Conservation (phyloP, 345 rosid genomes). For the Citrus mangshanensis region DNA sequence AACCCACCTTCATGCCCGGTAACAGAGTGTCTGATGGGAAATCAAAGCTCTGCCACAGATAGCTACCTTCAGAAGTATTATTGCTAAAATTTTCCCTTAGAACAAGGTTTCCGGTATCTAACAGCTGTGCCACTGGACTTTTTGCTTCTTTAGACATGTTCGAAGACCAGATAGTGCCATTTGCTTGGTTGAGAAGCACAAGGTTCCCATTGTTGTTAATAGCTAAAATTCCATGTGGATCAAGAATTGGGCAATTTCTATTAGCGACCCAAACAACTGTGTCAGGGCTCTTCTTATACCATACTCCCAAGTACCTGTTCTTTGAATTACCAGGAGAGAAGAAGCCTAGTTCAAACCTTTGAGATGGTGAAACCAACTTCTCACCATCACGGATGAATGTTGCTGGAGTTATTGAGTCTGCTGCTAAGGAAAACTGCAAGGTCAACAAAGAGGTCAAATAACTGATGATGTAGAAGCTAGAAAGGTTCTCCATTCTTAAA, state of each 20-base stretch:
- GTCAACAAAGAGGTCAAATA: too few relatives aligned
- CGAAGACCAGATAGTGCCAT: conserved; percentile 27
- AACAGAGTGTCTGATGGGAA: conserved; percentile 31
- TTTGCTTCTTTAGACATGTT: conserved; percentile 11
- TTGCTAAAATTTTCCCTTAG: conserved; percentile 13
- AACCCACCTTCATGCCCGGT: conserved; percentile 36
- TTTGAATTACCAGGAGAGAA: too few relatives aligned
- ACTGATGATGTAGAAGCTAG: too few relatives aligned
- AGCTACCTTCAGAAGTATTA: background rate
- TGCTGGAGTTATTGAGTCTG: too few relatives aligned
- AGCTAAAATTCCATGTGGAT: conserved; percentile 21
- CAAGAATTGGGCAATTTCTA: conserved; percentile 28
- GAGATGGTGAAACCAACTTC: background rate
- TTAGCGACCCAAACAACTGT: conserved; percentile 37
- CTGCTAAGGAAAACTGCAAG: too few relatives aligned
- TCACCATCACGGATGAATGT: too few relatives aligned
- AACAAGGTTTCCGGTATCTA: conserved; percentile 44
- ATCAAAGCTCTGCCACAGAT: conserved; percentile 52
- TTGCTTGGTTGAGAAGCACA: conserved; percentile 21
- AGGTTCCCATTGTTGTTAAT: conserved; percentile 24
- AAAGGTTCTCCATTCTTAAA: too few relatives aligned
- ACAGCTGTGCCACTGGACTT: conserved; percentile 29
- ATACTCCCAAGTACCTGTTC: too few relatives aligned
- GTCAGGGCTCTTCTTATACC: background rate
- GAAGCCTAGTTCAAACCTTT: too few relatives aligned